Evolutionary conservation across 2,329 filamentous ascomycete genomes (phyloP).

Genomic region (Coniochaeta hoffmannii): DNA sequence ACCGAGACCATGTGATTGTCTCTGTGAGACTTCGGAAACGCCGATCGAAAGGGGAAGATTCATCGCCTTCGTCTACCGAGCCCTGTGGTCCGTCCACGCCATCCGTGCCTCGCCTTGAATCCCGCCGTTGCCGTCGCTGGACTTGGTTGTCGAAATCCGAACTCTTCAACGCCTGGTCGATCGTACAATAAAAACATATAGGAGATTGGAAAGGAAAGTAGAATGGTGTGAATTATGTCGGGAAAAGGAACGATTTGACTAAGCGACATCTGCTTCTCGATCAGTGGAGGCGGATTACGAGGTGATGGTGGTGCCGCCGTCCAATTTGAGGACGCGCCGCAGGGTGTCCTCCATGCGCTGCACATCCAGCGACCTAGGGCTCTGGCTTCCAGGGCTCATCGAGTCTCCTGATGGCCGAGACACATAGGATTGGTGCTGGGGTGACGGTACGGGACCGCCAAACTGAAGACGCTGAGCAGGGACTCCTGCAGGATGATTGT

Average conservation of each 20-base stretch:
- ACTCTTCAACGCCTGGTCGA: background rate
- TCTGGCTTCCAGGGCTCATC: background rate
- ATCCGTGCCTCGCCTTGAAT: background rate
- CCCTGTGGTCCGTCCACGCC: background rate
- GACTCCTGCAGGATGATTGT: background rate
- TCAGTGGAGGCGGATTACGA: background rate
- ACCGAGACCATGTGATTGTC: background rate
- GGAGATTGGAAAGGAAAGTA: slow-evolving; percentile 11
- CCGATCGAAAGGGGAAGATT: background rate
- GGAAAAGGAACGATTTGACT: too few species aligned
- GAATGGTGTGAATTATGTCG: slow-evolving; percentile 8
- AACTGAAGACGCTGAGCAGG: background rate
- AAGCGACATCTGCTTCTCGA: background rate
- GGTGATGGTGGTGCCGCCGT: slow-evolving; percentile 3
- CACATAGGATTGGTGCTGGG: background rate
- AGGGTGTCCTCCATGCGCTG: slow-evolving; percentile 46
- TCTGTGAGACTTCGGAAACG: background rate
- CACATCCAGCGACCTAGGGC: slow-evolving; percentile 21
- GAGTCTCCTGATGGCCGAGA: background rate
- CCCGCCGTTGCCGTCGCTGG: background rate
- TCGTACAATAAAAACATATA: slow-evolving; percentile 10
- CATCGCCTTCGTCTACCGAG: background rate
- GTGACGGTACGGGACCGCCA: background rate
- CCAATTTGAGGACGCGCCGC: slow-evolving; percentile 42
- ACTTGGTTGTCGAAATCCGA: background rate